phyloP scores from a whole-genome alignment of 768 basidiomycete species.

The Suillus luteus region DNA sequence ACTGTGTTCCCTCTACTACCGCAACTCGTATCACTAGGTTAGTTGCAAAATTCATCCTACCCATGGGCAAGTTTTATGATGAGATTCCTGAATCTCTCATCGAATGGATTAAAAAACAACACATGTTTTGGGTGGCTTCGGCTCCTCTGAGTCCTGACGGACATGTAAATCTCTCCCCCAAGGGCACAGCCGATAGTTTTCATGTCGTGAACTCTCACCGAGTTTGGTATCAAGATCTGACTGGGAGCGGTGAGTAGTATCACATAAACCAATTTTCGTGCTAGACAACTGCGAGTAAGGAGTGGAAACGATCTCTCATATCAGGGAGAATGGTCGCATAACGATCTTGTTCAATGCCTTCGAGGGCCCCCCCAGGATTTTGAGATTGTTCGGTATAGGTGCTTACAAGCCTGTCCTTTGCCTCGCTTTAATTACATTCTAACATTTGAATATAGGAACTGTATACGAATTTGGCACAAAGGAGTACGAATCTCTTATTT shows the following conservation, averaged over 20 bases:
- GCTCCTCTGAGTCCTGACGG: conserved; percentile 60
- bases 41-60: not conserved
- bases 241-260: conserved; percentile 56
- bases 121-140: conserved; percentile 73
- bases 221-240: conserved; percentile 77
- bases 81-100: conserved; percentile 54
- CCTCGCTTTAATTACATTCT: not conserved
- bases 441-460: conserved; percentile 41
- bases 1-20: not conserved
- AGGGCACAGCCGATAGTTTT: conserved; percentile 63
- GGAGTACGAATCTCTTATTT: conserved; percentile 59
- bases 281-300: conserved; percentile 34
- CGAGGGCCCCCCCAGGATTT: conserved; percentile 59
- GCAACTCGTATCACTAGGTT: not conserved
- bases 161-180: conserved; percentile 69
- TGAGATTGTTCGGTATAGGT: conserved; percentile 62
- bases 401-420: conserved; percentile 13
- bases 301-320: conserved; percentile 61
- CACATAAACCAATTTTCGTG: not conserved
- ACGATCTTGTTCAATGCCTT: conserved; percentile 66
- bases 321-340: conserved; percentile 64
- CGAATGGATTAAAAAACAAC: conserved; percentile 62
- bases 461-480: conserved; percentile 64
- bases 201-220: conserved; percentile 53
- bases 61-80: conserved; percentile 61